phyloP scores from a whole-genome alignment of 306 rosid species.

The Argentina anserina region DNA sequence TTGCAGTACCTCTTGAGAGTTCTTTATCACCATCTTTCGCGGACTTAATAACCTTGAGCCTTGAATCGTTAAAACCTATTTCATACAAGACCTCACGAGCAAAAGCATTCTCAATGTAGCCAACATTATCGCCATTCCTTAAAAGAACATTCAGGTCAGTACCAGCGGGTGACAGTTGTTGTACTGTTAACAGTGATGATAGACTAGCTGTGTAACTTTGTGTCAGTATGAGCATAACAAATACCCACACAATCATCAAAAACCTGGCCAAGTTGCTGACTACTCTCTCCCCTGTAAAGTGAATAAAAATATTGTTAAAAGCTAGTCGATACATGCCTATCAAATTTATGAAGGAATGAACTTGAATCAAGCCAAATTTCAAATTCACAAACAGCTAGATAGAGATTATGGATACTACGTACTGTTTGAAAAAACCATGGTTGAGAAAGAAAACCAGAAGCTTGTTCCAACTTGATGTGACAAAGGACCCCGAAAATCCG shows the following conservation, averaged over 20 bases:
- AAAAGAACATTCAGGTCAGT: slow-evolving; percentile 33
- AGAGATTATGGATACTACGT: too few relatives aligned
- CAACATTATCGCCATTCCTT: slow-evolving; percentile 39
- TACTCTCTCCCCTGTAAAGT: background rate
- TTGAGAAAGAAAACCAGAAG: background rate
- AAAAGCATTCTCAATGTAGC: too few relatives aligned
- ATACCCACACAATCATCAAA: slow-evolving; percentile 61
- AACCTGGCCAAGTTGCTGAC: slow-evolving; percentile 7
- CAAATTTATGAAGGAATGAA: too few relatives aligned
- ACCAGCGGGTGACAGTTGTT: slow-evolving; percentile 39
- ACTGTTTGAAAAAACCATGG: background rate
- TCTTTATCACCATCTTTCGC: slow-evolving; percentile 10
- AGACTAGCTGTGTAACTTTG: slow-evolving; percentile 72
- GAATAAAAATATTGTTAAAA: too few relatives aligned
- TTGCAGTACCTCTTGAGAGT: slow-evolving; percentile 20
- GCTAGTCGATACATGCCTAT: too few relatives aligned
- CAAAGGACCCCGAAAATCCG: slow-evolving; percentile 10
- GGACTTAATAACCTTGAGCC: background rate
- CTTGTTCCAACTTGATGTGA: background rate
- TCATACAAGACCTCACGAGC: too few relatives aligned
- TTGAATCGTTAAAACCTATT: too few relatives aligned
- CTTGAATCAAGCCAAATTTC: too few relatives aligned
- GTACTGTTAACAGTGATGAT: slow-evolving; percentile 29
- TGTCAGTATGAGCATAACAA: slow-evolving; percentile 58
- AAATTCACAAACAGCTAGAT: too few relatives aligned